Evolutionary conservation across 23 red algal species (phyloP), one percentile per base, ranked within the genome.

Genomic region (Agarophyton chilense): DNA sequence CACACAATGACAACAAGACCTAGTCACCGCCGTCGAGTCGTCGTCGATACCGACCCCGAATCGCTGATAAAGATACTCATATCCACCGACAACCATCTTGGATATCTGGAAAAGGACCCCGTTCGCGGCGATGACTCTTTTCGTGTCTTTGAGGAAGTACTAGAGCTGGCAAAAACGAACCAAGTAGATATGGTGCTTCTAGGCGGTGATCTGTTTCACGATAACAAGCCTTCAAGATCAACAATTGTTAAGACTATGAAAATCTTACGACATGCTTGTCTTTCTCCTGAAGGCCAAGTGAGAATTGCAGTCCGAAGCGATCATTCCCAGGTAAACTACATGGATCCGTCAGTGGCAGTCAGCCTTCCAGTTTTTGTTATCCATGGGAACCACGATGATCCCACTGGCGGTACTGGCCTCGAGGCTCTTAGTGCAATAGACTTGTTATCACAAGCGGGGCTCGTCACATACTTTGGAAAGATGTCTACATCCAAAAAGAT

Each of bases 371-470:
- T 98, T 17, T 98, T 98, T 79, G 79, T 86, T 17, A 95, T 98
- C 21, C 96, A 98, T 78, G 96, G 96, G 3, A 98, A 98, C 82
- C 96, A 98, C 78, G 96, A 98, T 79, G 96, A 98, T 75, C 96
- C 96, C 31, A 89, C 91, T 45, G 92, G 81, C 53, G 77, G 79
- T 42, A 53, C 68, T 13, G 92, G 92, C 4, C 62, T 62, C 29
- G 72, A 77, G 11, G 88, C 82, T 21, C 86, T 98, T 14, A 93
- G 88, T 45, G 76, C 93, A 5, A 40, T 98, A 9, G 96, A 98
- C 70, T 42, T 95, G 7, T 72, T 98, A 2, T 72, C 85, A 22
- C 46, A 74, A 24, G 87, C 92, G 26, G 82, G 90, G n/a, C 55
- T 95, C 22, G 52, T 98, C 8, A 95, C 94, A 29, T 98, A 98